Evolutionary conservation across 495 filamentous ascomycete genomes (phyloP), one percentile per base, ranked within the genome.

Genomic region (Friedmanniomyces simplex): DNA sequence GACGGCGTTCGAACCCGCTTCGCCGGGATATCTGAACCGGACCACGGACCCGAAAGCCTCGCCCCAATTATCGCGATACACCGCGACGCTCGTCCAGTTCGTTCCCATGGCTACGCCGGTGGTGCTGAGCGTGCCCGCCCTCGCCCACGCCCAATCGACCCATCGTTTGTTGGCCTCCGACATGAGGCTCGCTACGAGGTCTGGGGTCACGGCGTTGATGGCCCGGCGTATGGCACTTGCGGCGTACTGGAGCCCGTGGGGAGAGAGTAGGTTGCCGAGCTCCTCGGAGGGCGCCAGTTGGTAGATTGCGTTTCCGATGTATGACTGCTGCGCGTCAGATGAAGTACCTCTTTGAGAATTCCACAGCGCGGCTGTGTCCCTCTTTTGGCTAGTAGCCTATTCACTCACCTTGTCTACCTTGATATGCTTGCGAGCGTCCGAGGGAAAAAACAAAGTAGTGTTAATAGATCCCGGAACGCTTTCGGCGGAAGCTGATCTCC

Each of bases 261-360:
- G 20, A 4, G 51, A 41, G 24, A 54, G 51, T 3, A 54, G 21
- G 14, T 25, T 43, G 20, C 25, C 37, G 1, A 54, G 34, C 16
- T 41, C 16, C 7, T 22, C n/a, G 20, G 34, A 43, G 10, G 25
- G 6, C 2, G 32, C 37, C n/a, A 54, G 32, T 20, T 54, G 51
- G 37, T 54, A 54, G 34, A 43, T 18, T 21, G 25, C 51, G 32
- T 54, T 54, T 8, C 51, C 51, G 2, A 54, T 43, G 36, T 54
- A 54, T 12, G 32, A 22, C 28, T 32, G 28, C 10, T 32, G 28
- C 28, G 10, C 28, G 28, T 32, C 28, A 10, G 51, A 30, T 13
- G 32, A 28, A 18, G 37, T n/a, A 20, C 51, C 36, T 25, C 10
- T 32, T 32, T 32, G 28, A 4, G 3, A 10, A 32, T 32, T 32